A percentile compares a stretch with the other conserved stretches of the same genome.
phyloP scores from a whole-genome alignment of 164 flowering plant genomes.

The Buxus sempervirens region DNA sequence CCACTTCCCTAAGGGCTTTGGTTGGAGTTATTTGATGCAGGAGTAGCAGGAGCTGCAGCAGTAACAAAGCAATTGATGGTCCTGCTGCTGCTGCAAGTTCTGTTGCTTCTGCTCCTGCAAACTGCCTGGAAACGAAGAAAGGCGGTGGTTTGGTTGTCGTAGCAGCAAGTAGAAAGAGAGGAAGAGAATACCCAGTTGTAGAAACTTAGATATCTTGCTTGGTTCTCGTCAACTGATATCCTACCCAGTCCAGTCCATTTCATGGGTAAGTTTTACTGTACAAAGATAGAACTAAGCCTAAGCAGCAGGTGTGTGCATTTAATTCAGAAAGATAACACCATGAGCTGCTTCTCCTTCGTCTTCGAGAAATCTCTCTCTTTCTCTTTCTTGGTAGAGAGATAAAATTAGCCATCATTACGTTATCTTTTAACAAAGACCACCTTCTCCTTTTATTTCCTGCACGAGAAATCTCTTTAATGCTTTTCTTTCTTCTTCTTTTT shows the following conservation, averaged over 20 bases:
- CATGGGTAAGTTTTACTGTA: too few relatives aligned
- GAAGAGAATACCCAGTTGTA: too few relatives aligned
- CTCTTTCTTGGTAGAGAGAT: slow-evolving; percentile 19
- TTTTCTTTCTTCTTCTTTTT: slow-evolving; percentile 10
- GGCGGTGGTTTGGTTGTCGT: slow-evolving; percentile 36
- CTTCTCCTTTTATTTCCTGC: slow-evolving; percentile 16
- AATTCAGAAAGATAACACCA: background rate
- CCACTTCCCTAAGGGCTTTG: background rate
- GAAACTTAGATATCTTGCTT: too few relatives aligned
- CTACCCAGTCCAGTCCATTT: too few relatives aligned
- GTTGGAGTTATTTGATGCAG: background rate
- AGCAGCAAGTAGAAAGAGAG: background rate
- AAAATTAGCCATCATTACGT: slow-evolving; percentile 26
- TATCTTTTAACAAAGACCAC: slow-evolving; percentile 17
- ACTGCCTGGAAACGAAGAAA: slow-evolving; percentile 6
- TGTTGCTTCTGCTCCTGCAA: slow-evolving; percentile 18
- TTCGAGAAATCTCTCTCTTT: slow-evolving; percentile 1
- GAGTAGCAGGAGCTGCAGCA: background rate
- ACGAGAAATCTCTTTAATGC: slow-evolving; percentile 28
- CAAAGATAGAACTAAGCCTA: too few relatives aligned
- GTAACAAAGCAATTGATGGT: slow-evolving; percentile 20
- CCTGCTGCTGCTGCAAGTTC: slow-evolving; percentile 20
- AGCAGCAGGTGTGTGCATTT: background rate
- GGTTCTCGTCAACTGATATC: too few relatives aligned
- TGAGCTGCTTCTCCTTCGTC: background rate